Percentiles rank a stretch among this genome's conserved stretches.
Conservation (phyloP, 2,329 filamentous ascomycete genomes). For the Chaetomium sp. region DNA sequence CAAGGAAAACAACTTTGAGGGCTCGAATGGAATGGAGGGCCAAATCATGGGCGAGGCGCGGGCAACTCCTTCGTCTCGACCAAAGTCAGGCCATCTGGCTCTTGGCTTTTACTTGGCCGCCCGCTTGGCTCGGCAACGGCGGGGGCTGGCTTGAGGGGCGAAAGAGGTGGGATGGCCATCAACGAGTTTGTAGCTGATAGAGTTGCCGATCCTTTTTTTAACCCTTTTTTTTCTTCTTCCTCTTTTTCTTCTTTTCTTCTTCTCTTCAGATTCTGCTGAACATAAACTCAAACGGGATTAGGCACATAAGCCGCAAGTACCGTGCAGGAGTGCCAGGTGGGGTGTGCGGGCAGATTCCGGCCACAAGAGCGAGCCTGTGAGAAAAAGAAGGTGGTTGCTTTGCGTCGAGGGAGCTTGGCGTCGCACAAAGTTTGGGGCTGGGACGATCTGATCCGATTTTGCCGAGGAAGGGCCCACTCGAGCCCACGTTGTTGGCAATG, state of each 20-base stretch:
- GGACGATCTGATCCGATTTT: slow-evolving; percentile 33
- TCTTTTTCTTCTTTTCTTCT: not conserved
- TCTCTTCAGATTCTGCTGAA: not conserved
- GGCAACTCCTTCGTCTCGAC: not conserved
- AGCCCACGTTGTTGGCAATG: slow-evolving; percentile 8
- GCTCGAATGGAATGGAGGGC: no score
- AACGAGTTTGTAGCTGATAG: slow-evolving; percentile 10
- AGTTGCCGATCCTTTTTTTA: slow-evolving; percentile 8
- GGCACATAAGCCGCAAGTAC: not conserved
- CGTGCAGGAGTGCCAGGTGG: not conserved
- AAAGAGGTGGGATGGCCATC: not conserved
- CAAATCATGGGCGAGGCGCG: no score
- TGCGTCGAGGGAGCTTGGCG: slow-evolving; percentile 4
- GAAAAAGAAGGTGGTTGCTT: not conserved
- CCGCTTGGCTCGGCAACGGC: slow-evolving; percentile 4
- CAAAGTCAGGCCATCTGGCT: slow-evolving; percentile 17
- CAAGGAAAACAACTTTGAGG: not conserved
- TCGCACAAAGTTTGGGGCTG: slow-evolving; percentile 30
- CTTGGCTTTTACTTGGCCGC: slow-evolving; percentile 18
- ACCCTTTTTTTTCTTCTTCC: not conserved
- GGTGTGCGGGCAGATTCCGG: not conserved
- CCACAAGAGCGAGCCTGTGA: not conserved
- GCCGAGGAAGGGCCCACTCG: slow-evolving; percentile 18
- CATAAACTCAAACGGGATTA: not conserved
- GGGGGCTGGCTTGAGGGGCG: not conserved